A percentile compares a stretch with the other conserved stretches of the same genome.
Conservation (phyloP, 148 eudicot genomes). For the Polygonum aviculare region DNA sequence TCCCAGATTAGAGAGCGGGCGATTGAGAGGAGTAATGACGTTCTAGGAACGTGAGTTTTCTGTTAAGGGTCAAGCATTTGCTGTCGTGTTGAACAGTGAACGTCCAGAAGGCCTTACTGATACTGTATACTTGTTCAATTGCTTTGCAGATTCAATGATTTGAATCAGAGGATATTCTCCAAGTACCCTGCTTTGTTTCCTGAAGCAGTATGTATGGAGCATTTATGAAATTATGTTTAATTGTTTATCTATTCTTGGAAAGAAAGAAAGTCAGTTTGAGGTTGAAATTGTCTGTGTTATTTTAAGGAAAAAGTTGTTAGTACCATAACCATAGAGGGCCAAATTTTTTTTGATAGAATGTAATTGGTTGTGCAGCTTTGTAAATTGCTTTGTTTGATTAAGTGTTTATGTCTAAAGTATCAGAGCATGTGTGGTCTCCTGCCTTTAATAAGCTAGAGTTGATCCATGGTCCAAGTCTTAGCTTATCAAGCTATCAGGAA, state of each 20-base stretch:
- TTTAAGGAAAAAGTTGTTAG: background rate
- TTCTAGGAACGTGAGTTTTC: constrained; percentile 79
- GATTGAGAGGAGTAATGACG: constrained; percentile 80
- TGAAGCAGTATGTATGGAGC: constrained; percentile 49
- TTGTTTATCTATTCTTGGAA: background rate
- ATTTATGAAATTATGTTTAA: background rate
- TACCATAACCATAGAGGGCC: background rate
- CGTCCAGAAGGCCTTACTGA: background rate
- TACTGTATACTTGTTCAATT: background rate
- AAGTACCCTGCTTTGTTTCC: constrained; percentile 89
- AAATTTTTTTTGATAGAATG: background rate
- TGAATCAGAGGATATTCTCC: constrained; percentile 78
- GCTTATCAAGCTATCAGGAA: background rate
- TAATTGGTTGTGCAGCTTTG: background rate
- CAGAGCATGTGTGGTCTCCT: background rate
- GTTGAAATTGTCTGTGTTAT: background rate
- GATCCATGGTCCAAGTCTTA: background rate
- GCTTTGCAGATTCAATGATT: constrained; percentile 79
- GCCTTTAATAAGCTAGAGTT: background rate
- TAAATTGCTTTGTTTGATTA: background rate
- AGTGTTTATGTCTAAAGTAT: background rate
- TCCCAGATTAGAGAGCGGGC: constrained; percentile 92
- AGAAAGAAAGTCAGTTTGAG: background rate
- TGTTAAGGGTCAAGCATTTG: background rate
- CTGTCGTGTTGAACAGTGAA: background rate